These are phyloP conservation scores for Geum urbanum DNA, from an alignment of 306 rosid species.

Conservation along the genomic window DNA sequence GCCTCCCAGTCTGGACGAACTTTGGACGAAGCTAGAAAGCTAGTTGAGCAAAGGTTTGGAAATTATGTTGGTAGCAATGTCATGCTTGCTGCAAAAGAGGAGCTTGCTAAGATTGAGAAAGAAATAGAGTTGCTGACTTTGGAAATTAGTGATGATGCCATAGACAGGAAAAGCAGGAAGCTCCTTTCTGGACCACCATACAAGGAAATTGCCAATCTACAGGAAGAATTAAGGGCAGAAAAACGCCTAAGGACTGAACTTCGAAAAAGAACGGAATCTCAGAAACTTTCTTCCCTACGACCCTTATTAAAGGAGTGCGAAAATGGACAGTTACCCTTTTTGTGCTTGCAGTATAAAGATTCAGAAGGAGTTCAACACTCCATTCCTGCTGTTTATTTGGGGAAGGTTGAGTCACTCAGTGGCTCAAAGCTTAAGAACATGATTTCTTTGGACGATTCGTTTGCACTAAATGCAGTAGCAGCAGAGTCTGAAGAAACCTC, in stretches of 20 bases:
- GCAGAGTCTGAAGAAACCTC: constrained; percentile 32
- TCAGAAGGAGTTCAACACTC: constrained; percentile 81
- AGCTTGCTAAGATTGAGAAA: constrained; percentile 58
- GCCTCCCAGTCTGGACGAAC: constrained; percentile 50
- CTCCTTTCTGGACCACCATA: constrained; percentile 55
- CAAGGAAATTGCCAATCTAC: constrained; percentile 75
- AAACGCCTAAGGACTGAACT: constrained; percentile 61
- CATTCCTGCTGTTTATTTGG: constrained; percentile 75
- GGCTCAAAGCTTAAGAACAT: constrained; percentile 55
- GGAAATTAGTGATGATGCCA: constrained; percentile 77
- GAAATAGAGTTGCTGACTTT: constrained; percentile 62
- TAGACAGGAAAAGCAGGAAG: constrained; percentile 74
- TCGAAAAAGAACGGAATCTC: constrained; percentile 65
- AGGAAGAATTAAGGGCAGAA: constrained; percentile 73
- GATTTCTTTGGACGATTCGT: constrained; percentile 45
- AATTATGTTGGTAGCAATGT: constrained; percentile 93
- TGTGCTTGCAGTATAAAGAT: constrained; percentile 86
- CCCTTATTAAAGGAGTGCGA: constrained; percentile 62
- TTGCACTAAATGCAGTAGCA: constrained; percentile 40
- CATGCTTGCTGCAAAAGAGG: constrained; percentile 94
- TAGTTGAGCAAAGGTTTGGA: constrained; percentile 97
- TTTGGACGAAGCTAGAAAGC: constrained; percentile 93
- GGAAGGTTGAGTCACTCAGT: constrained; percentile 56
- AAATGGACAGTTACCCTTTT: constrained; percentile 63
- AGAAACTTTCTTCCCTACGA: constrained; percentile 60